A percentile compares a stretch with the other conserved stretches of the same genome.
These are phyloP conservation scores for Globisporangium viniferum DNA, from an alignment of 352 stramenopile genomes.

Conservation along the genomic window DNA sequence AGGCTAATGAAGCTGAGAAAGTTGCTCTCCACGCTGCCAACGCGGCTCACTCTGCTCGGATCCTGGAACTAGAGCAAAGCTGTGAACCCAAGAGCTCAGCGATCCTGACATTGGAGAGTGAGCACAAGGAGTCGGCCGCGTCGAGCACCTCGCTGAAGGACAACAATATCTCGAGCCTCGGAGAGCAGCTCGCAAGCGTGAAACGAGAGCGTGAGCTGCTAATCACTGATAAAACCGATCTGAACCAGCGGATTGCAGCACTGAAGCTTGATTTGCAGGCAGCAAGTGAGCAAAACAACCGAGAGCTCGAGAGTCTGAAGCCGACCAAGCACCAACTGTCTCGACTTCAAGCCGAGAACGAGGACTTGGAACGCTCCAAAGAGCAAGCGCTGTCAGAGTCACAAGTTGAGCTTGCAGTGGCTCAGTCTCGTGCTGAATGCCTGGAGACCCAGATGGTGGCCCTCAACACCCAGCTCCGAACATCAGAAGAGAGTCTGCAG, in stretches of 20 bases:
- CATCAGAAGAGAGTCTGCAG: neutral
- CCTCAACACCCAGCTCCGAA: neutral
- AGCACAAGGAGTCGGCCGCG: neutral
- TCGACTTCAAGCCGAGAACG: neutral
- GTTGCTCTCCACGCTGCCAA: neutral
- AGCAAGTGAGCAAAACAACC: neutral
- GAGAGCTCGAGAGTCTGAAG: neutral
- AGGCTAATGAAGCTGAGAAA: neutral
- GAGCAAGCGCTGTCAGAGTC: neutral
- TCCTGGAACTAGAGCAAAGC: conserved; percentile 1
- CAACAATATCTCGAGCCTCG: conserved; percentile 4
- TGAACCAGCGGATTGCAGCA: neutral
- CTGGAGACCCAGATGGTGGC: neutral
- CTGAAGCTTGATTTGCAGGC: neutral
- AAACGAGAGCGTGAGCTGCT: neutral
- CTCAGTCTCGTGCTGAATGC: neutral
- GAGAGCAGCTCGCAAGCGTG: neutral
- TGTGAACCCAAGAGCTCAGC: neutral
- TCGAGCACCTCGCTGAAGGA: neutral
- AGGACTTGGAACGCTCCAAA: neutral
- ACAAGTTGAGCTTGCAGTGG: neutral
- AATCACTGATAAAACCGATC: neutral
- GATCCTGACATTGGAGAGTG: neutral
- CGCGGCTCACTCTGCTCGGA: neutral
- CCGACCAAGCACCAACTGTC: neutral